phyloP scores from a whole-genome alignment of 768 basidiomycete species.

The Suillus subaureus region DNA sequence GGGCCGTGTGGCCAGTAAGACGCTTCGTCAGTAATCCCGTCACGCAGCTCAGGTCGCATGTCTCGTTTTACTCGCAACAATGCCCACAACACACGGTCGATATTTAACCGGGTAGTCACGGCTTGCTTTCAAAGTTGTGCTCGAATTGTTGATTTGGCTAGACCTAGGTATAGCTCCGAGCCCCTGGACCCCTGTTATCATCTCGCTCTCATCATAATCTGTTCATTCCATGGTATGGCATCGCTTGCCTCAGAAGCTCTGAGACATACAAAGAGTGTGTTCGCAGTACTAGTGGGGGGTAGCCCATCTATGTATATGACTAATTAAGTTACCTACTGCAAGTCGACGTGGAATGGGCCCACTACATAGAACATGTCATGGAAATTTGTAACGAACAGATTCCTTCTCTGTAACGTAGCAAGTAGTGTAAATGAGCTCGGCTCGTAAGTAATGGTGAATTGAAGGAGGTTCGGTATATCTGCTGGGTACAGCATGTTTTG shows the following conservation, averaged over 20 bases:
- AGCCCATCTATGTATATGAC: neutral
- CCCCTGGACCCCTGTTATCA: too few relatives aligned
- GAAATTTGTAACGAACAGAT: neutral
- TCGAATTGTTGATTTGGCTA: neutral
- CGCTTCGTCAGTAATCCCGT: neutral
- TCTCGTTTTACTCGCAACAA: neutral
- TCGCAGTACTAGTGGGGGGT: neutral
- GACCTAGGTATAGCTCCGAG: neutral
- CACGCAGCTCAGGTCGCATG: neutral
- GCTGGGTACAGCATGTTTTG: neutral
- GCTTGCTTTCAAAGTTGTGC: neutral
- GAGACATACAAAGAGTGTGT: neutral
- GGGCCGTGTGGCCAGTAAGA: conserved; percentile 4
- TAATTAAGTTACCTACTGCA: neutral
- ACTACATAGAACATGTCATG: neutral
- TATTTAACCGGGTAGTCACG: too few relatives aligned
- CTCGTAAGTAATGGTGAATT: neutral
- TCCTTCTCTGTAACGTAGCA: neutral
- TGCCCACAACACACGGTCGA: neutral
- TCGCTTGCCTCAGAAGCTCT: neutral
- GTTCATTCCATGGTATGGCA: neutral
- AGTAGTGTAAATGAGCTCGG: neutral
- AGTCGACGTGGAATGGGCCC: neutral
- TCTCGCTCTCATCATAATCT: neutral
- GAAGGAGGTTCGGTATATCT: neutral